Conservation (phyloP, 177 flowering plant genomes). For the Vitis hybrid region DNA sequence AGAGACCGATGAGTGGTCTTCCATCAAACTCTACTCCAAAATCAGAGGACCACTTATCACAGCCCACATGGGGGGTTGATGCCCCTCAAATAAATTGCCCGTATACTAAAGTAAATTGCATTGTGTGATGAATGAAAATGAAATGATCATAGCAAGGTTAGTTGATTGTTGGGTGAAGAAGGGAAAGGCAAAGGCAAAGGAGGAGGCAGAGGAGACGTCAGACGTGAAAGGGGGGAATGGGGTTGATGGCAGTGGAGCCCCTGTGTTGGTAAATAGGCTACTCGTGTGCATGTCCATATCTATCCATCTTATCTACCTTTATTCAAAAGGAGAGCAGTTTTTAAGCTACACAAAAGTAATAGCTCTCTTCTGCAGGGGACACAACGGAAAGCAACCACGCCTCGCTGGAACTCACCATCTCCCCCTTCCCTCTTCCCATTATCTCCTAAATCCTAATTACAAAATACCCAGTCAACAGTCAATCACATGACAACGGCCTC, state of each 20-base stretch:
- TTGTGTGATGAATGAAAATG: too few relatives aligned
- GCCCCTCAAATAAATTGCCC: background rate
- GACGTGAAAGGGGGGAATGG: background rate
- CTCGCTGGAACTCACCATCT: too few relatives aligned
- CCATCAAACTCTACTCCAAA: background rate
- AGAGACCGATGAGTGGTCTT: background rate
- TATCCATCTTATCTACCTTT: background rate
- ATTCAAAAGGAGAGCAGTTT: background rate
- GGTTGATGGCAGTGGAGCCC: background rate
- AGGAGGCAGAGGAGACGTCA: too few relatives aligned
- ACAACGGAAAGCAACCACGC: background rate
- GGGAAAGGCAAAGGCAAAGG: background rate
- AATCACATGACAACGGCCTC: too few relatives aligned
- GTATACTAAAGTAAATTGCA: background rate
- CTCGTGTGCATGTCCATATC: slow-evolving; percentile 4
- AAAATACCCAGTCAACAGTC: too few relatives aligned
- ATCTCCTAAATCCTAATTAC: too few relatives aligned
- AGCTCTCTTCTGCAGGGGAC: background rate
- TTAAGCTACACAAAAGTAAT: background rate
- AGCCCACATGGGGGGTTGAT: background rate
- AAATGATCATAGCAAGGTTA: too few relatives aligned
- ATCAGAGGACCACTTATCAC: background rate
- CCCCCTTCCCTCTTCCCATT: too few relatives aligned
- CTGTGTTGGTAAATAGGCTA: background rate
- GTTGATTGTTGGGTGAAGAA: background rate